Percentiles rank a stretch among this genome's conserved stretches.
Conservation (phyloP, 2,329 filamentous ascomycete genomes). For the Aspergillus ibericus region DNA sequence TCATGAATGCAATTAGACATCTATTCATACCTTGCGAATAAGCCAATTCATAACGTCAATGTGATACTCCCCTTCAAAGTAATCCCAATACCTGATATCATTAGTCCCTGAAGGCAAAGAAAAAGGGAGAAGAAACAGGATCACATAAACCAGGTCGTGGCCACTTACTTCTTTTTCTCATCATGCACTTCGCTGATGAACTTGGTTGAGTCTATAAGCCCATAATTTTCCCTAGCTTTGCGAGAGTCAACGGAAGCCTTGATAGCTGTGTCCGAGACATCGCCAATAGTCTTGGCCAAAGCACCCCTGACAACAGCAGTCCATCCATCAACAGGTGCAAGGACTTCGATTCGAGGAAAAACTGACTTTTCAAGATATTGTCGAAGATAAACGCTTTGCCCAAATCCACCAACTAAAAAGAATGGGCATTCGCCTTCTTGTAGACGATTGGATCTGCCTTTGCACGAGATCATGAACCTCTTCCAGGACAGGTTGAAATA, state of each 20-base stretch:
- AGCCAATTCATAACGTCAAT: slow-evolving; percentile 24
- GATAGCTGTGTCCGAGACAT: slow-evolving; percentile 5
- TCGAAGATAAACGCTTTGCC: slow-evolving; percentile 28
- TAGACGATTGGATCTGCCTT: slow-evolving; percentile 52
- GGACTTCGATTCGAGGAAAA: slow-evolving; percentile 19
- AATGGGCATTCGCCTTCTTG: slow-evolving; percentile 56
- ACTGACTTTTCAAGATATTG: slow-evolving; percentile 14
- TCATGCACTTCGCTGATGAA: slow-evolving; percentile 12
- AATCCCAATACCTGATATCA: slow-evolving; percentile 14
- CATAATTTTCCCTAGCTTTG: slow-evolving; percentile 26
- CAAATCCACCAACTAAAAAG: slow-evolving; percentile 32
- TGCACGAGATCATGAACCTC: slow-evolving; percentile 22
- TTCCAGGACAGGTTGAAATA: slow-evolving; percentile 25
- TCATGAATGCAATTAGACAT: not conserved
- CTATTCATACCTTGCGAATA: slow-evolving; percentile 16
- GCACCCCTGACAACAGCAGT: slow-evolving; percentile 29
- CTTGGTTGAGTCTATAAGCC: too few species aligned
- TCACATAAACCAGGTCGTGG: not conserved
- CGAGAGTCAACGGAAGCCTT: slow-evolving; percentile 20
- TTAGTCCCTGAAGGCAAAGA: not conserved
- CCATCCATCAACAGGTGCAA: slow-evolving; percentile 27
- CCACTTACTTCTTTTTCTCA: slow-evolving; percentile 15
- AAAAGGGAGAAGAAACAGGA: not conserved
- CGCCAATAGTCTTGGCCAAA: slow-evolving; percentile 17
- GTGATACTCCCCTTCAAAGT: slow-evolving; percentile 7